Percentiles rank a stretch among this genome's conserved stretches.
Evolutionary conservation across 805 yeast genomes (phyloP).

Genomic region (Barnettozyma sucrosica): DNA sequence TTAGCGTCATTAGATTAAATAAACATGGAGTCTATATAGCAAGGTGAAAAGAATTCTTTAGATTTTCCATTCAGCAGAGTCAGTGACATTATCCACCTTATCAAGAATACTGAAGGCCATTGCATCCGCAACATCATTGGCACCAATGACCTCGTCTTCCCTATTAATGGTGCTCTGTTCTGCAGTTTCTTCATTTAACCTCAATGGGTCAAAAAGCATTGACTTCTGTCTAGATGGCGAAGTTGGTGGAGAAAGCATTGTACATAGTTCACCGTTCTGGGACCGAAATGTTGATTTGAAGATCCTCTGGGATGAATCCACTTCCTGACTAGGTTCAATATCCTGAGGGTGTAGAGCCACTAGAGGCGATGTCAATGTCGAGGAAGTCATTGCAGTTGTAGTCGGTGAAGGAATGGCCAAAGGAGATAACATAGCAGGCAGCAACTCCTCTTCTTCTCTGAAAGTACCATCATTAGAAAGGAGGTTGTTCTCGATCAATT

Average conservation of each 20-base stretch:
- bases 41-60: neutral
- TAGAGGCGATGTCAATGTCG: neutral
- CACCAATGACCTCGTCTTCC: constrained; percentile 1
- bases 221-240: constrained; percentile 12
- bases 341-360: neutral
- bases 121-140: constrained; percentile 24
- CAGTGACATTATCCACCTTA: constrained; percentile 18
- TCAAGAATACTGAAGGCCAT: constrained; percentile 25
- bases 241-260: constrained; percentile 11
- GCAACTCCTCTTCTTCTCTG: constrained; percentile 4
- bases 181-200: neutral
- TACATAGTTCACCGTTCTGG: constrained; percentile 2
- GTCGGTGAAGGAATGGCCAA: neutral
- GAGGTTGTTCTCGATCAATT: neutral
- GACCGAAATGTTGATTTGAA: neutral
- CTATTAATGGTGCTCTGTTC: neutral
- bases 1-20: constrained; percentile 6
- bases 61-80: constrained; percentile 22
- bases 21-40: neutral
- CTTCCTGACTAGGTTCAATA: neutral
- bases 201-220: constrained; percentile 13
- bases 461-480: neutral
- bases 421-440: constrained; percentile 1
- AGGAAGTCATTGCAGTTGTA: neutral
- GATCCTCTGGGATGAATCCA: neutral